These are phyloP conservation scores for Scheffersomyces ergatensis DNA, from an alignment of 805 yeast genomes.

Conservation along the genomic window DNA sequence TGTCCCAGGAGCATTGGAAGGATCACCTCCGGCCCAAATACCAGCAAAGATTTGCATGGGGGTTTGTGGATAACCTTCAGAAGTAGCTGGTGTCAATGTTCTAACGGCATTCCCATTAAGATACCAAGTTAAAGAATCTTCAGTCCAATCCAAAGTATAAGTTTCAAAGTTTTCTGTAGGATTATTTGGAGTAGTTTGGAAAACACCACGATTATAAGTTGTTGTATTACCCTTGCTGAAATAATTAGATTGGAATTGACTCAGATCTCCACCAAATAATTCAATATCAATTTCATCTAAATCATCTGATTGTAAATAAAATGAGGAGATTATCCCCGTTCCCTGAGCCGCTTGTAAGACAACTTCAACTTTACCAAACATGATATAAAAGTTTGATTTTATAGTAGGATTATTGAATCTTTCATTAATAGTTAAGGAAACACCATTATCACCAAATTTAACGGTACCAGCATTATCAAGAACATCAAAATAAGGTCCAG, in stretches of 20 bases:
- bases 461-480: conserved; percentile 24
- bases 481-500: conserved; percentile 18
- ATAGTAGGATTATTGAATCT: conserved; percentile 77
- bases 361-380: conserved; percentile 85
- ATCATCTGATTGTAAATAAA: conserved; percentile 79
- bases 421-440: conserved; percentile 54
- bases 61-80: conserved; percentile 84
- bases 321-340: conserved; percentile 74
- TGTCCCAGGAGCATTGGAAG: conserved; percentile 61
- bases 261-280: conserved; percentile 78
- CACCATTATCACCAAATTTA: conserved; percentile 49
- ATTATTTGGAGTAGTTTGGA: conserved; percentile 50
- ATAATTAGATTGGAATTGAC: conserved; percentile 73
- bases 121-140: conserved; percentile 63
- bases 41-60: conserved; percentile 77
- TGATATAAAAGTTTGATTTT: conserved; percentile 74
- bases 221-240: conserved; percentile 79
- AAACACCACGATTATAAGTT: conserved; percentile 78
- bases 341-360: conserved; percentile 73
- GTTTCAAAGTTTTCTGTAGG: conserved; percentile 67
- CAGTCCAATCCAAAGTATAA: conserved; percentile 83
- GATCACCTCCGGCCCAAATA: conserved; percentile 83
- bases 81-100: conserved; percentile 48
- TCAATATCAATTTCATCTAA: conserved; percentile 88
- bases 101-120: conserved; percentile 71